phyloP scores from a whole-genome alignment of 306 rosid genomes.

The Potentilla sterilis region DNA sequence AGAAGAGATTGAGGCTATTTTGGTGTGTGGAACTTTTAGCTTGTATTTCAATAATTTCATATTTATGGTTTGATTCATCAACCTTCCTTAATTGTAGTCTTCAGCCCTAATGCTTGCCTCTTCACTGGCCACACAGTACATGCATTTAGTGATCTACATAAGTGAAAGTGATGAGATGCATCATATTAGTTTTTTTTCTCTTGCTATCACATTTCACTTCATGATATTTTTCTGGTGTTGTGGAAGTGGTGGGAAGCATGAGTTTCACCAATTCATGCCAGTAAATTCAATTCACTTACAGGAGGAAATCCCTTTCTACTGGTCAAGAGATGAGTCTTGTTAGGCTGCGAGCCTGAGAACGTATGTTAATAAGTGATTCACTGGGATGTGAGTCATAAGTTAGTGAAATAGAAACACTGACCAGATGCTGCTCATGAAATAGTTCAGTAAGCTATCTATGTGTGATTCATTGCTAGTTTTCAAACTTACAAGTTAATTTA shows the following conservation, averaged over 20 bases:
- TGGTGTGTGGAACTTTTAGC: conserved; percentile 54
- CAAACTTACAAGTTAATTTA: not conserved
- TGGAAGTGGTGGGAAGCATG: not conserved
- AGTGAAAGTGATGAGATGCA: not conserved
- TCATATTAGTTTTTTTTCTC: not conserved
- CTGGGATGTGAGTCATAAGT: not conserved
- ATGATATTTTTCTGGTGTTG: not conserved
- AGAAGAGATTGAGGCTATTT: conserved; percentile 86
- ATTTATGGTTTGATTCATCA: not conserved
- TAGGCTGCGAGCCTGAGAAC: not conserved
- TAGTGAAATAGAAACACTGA: not conserved
- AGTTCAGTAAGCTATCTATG: not conserved
- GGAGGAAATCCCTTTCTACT: not conserved
- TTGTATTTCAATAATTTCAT: conserved; percentile 5
- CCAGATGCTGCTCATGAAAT: not conserved
- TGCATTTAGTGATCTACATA: not conserved
- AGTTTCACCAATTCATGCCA: conserved; percentile 11
- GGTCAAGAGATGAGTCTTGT: not conserved
- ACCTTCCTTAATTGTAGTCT: not conserved
- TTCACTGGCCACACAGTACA: not conserved
- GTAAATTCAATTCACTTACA: not conserved
- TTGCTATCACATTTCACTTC: not conserved
- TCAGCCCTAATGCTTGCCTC: conserved; percentile 7
- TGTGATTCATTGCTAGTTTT: not conserved
- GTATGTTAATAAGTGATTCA: not conserved